Percentiles rank a stretch among this genome's conserved stretches.
phyloP scores from a whole-genome alignment of 345 rosid species.

The Microthlaspi erraticum region DNA sequence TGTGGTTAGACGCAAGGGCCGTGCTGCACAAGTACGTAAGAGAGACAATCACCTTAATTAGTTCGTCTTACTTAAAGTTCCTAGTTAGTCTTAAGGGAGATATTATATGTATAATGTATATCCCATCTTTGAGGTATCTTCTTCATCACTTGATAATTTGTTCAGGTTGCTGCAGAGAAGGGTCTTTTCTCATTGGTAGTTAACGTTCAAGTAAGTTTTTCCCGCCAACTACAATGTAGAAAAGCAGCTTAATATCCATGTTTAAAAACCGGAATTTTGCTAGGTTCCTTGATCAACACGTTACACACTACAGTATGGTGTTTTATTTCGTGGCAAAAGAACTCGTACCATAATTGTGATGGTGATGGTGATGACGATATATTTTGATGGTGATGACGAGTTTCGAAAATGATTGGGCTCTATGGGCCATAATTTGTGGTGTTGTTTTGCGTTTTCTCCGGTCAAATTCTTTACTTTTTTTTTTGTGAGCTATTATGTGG shows the following conservation, averaged over 20 bases:
- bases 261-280: slow-evolving; percentile 3
- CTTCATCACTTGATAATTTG: not conserved
- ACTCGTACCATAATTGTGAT: slow-evolving; percentile 57
- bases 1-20: slow-evolving; percentile 89
- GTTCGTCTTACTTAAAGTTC: slow-evolving; percentile 8
- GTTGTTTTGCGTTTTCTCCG: too few relatives aligned
- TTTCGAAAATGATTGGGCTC: too few relatives aligned
- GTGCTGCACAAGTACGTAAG: slow-evolving; percentile 96
- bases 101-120: too few relatives aligned
- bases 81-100: not conserved
- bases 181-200: slow-evolving; percentile 75
- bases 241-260: not conserved
- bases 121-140: too few relatives aligned
- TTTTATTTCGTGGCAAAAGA: slow-evolving; percentile 82
- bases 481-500: too few relatives aligned
- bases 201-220: slow-evolving; percentile 75
- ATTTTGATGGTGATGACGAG: slow-evolving; percentile 98
- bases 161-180: slow-evolving; percentile 75
- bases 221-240: slow-evolving; percentile 16
- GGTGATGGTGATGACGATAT: too few relatives aligned
- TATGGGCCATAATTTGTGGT: too few relatives aligned
- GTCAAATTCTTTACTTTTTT: too few relatives aligned
- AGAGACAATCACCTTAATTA: slow-evolving; percentile 14
- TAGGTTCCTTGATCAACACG: slow-evolving; percentile 98
- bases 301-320: slow-evolving; percentile 98